Percentiles rank a stretch among this genome's conserved stretches.
These are phyloP conservation scores for Coemansia sp. DNA, from an alignment of 192 early-diverging fungal species.

Conservation along the genomic window DNA sequence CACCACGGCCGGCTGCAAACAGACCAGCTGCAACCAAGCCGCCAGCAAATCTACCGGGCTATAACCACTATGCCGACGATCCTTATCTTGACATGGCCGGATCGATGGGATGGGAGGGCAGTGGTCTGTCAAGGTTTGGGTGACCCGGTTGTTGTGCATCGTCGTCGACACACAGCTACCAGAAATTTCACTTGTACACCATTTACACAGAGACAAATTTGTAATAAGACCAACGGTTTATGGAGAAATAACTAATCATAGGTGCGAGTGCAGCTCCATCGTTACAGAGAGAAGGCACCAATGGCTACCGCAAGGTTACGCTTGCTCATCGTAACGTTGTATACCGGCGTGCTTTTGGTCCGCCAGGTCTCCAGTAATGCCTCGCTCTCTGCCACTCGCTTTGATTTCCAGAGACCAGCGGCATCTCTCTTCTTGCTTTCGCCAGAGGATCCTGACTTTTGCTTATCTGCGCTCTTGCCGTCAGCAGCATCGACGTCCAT, in stretches of 20 bases:
- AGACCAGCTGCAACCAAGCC: conserved; percentile 3
- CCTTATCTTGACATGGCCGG: conserved; percentile 29
- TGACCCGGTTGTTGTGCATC: no score
- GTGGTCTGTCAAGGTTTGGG: conserved; percentile 38
- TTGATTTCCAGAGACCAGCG: conserved; percentile 51
- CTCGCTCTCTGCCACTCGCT: conserved; percentile 43
- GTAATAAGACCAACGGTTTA: no score
- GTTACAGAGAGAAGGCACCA: conserved; percentile 66
- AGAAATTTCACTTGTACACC: neutral
- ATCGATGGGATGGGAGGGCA: conserved; percentile 39
- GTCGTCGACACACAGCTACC: no score
- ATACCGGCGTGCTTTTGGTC: conserved; percentile 92
- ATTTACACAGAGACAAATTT: no score
- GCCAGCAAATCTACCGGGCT: conserved; percentile 3
- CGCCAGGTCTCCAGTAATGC: conserved; percentile 73
- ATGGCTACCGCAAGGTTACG: conserved; percentile 83
- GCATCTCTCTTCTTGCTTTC: conserved; percentile 53
- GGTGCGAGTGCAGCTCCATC: no score
- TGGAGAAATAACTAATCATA: neutral
- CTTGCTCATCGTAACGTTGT: conserved; percentile 78
- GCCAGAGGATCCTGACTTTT: neutral
- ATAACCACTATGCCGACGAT: conserved; percentile 49
- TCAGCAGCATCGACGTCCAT: conserved; percentile 35
- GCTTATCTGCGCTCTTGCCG: conserved; percentile 5
- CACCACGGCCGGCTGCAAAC: conserved; percentile 2